These are phyloP conservation scores for Fusarium siculi DNA, from an alignment of 2,329 filamentous ascomycete species.

Conservation along the genomic window DNA sequence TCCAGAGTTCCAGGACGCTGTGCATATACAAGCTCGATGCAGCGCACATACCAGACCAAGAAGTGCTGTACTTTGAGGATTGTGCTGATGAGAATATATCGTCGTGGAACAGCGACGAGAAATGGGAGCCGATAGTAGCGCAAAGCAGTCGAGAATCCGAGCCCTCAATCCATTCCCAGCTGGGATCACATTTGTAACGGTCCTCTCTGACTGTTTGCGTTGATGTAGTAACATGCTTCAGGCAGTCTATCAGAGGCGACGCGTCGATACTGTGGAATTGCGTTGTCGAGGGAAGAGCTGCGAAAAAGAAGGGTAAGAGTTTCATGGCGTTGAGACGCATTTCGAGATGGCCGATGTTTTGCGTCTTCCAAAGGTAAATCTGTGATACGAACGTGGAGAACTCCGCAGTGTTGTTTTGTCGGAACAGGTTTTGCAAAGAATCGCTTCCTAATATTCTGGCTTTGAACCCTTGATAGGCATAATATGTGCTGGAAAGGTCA, in stretches of 20 bases:
- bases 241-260: conserved; percentile 13
- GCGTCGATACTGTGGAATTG: conserved; percentile 30
- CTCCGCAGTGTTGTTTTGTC: not conserved
- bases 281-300: not conserved
- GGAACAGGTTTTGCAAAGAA: conserved; percentile 14
- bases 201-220: not conserved
- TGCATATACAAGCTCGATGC: conserved; percentile 31
- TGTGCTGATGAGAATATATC: not conserved
- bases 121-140: conserved; percentile 26
- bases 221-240: conserved; percentile 20
- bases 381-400: conserved; percentile 29
- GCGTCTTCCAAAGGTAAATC: conserved; percentile 29
- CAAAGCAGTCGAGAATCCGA: conserved; percentile 33
- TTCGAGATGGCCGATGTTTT: conserved; percentile 33
- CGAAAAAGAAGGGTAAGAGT: conserved; percentile 35
- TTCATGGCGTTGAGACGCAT: conserved; percentile 28
- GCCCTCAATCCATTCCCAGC: conserved; percentile 38
- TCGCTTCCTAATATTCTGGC: conserved; percentile 30
- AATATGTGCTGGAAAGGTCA: conserved; percentile 12
- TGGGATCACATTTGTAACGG: conserved; percentile 20
- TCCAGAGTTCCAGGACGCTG: conserved; percentile 31
- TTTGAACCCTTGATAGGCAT: conserved; percentile 36
- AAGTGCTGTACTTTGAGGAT: not conserved
- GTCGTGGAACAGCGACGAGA: conserved; percentile 21
- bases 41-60: conserved; percentile 31